Base-by-base conservation (phyloP, 106 monocot species). In the Acorus gramineus region DNA sequence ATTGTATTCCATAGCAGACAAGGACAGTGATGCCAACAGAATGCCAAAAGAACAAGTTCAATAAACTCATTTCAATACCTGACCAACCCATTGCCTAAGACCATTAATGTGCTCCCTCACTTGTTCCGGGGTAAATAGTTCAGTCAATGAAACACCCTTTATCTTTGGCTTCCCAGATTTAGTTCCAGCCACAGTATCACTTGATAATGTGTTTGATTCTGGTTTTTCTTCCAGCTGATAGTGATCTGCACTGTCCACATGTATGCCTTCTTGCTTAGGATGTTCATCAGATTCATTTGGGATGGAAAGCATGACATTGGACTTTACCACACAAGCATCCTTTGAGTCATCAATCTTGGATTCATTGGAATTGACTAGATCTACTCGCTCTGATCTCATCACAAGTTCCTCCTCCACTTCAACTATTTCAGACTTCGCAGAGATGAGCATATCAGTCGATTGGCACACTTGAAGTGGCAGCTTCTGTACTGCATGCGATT, bases 361-460 rank as follows among this genome's bases (percentile, higher is more conserved):
- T 28, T 28, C 28, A 28, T 28, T 28, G 28, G 65, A 66, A 2
- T 53, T 42, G 44, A 62, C 48, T 28, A 28, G 28, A 28, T 68
- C 60, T 74, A 70, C 66, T 12, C 55, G 57, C 10, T 45, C 68
- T 59, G 71, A 72, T 48, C 50, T 44, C 0, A 69, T 14, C 8
- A 68, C 63, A 64, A 76, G 14, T 63, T 91, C 83, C 11, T 62
- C 66, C 62, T 92, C 86, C 47, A 74, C 63, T 69, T 83, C 77
- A 45, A 71, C 56, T 47, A 54, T 63, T 49, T 85, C 81, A 44
- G 49, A 46, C 53, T 88, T 84, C 47, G 56, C 67, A 44, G 69
- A 46, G 2, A 59, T 44, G 9, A 48, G 42, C 56, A 51, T 59
- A n/a, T 64, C 66, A 59, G 28, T 74, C 14, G 65, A 67, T 60